Evolutionary conservation across 2,329 filamentous ascomycete species (phyloP), one percentile per base, ranked within the genome.

Genomic region (Diaporthe eres): DNA sequence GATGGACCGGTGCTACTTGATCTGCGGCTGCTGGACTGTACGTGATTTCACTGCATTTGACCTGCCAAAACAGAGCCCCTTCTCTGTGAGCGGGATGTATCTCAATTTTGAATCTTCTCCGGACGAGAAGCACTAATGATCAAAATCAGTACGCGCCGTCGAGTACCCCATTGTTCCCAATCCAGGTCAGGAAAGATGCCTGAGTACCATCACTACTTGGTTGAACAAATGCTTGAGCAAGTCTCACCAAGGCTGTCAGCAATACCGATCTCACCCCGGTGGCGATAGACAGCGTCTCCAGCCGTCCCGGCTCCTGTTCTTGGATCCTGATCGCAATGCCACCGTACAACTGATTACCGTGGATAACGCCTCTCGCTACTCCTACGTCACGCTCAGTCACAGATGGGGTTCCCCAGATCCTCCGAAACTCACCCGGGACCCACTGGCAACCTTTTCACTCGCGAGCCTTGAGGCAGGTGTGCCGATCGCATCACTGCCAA

Each of bases 301-400:
- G 44, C 63, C 63, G 5, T n/a, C n/a, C 13, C 63, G 63, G 3
- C 44, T 67, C 8, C 44, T 67, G 7, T 67, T 49, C 15, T 6
- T 67, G 15, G 63, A 67, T n/a, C 15, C 28, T 10, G 63, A 67
- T 17, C 19, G 34, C 25, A 15, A 6, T 0, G 10, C 31, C 49
- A n/a, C 31, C 2, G 25, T 67, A 51, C 28, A n/a, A 19, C 63
- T 67, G 10, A 31, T 67, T 15, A 49, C 44, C 4, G 44, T 51
- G 8, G 15, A 8, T 6, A 47, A 65, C 13, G 28, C 44, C 28
- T 13, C 4, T 1, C 3, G 44, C 4, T 60, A 58, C 4, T 31
- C 53, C 17, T 71, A 71, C 9, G 68, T 60, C 17, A 71, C 53
- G 9, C 68, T 71, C 51, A 71, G 68, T 42, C 68, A 71, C 53